Percentiles rank a stretch among this genome's conserved stretches.
Conservation (phyloP, 768 basidiomycete genomes). For the Lactifluus hygrophoroides region DNA sequence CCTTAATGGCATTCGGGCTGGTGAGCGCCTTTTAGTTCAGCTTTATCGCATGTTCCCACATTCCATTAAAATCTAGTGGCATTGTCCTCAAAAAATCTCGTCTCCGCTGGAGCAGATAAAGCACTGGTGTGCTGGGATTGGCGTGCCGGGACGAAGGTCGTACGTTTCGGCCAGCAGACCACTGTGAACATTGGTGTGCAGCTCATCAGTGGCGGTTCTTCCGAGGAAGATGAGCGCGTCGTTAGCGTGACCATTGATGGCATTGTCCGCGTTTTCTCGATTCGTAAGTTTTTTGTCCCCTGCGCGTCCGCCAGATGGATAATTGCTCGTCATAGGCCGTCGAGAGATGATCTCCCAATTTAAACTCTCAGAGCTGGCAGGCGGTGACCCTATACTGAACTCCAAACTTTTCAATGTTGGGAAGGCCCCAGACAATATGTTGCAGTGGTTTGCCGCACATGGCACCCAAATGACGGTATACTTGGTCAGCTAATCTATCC, state of each 20-base stretch:
- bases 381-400: constrained; percentile 54
- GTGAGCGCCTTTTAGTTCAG: neutral
- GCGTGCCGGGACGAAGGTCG: constrained; percentile 82
- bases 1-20: constrained; percentile 79
- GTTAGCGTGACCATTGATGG: constrained; percentile 92
- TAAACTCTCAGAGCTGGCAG: constrained; percentile 72
- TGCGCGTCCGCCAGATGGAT: neutral
- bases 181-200: constrained; percentile 89
- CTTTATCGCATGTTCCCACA: neutral
- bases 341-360: constrained; percentile 92
- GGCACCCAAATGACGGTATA: constrained; percentile 84
- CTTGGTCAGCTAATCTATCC: constrained; percentile 1
- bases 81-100: constrained; percentile 74
- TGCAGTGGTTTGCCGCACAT: constrained; percentile 92
- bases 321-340: constrained; percentile 32
- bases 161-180: constrained; percentile 87
- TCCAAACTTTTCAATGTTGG: constrained; percentile 72
- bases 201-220: constrained; percentile 47
- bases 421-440: constrained; percentile 75
- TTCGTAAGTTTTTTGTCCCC: constrained; percentile 45
- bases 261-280: constrained; percentile 84
- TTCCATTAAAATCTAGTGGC: constrained; percentile 40
- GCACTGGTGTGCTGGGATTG: constrained; percentile 84
- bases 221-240: constrained; percentile 64
- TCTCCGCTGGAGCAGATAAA: constrained; percentile 74